Evolutionary conservation across 2,329 filamentous ascomycete species (phyloP), one percentile per base, ranked within the genome.

Genomic region (Pseudofabraea citricarpa): DNA sequence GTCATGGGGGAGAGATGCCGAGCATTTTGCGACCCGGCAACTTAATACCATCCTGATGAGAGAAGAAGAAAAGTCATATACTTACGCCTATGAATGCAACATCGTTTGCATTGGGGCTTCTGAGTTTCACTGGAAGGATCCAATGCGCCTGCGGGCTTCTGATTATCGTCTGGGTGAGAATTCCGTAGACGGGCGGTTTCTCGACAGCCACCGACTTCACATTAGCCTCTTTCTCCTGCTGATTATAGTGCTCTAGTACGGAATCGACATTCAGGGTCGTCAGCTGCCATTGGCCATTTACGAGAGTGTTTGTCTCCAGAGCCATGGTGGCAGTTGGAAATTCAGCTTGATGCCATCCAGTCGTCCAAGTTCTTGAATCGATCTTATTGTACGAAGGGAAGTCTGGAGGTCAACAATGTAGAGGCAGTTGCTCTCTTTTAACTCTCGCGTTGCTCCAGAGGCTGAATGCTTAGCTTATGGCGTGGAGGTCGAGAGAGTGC

Each of bases 41-140:
- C 20, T 23, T 22, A 31, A 29, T 15, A 29, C 16, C 6, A 24
- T 15, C n/a, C n/a, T n/a, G n/a, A n/a, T n/a, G n/a, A n/a, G 26
- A 42, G 36, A 45, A 23, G 13, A 47, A 42, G 42, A 23, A 39
- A 24, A 45, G 33, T 37, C 20, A 20, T 41, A n/a, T 22, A 74
- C 80, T 66, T 72, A 85, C 82, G 42, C 90, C 87, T 45, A 98
- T 75, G 55, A 95, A 89, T 27, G 90, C 83, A 50, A 96, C 79
- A 67, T 97, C 90, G 54, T 93, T 90, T 47, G 81, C 72, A 33
- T 73, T 65, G 40, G 73, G 71, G 43, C 82, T 82, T 45, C 90
- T 77, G 46, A 97, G 71, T 47, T 83, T 79, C n/a, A 83, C 87
- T 10, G 90, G 87, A 12, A 95, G 69, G 33, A 96, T 84, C 70